These are phyloP conservation scores for Nothophytophthora sp. DNA, from an alignment of 352 stramenopile genomes.

Conservation along the genomic window DNA sequence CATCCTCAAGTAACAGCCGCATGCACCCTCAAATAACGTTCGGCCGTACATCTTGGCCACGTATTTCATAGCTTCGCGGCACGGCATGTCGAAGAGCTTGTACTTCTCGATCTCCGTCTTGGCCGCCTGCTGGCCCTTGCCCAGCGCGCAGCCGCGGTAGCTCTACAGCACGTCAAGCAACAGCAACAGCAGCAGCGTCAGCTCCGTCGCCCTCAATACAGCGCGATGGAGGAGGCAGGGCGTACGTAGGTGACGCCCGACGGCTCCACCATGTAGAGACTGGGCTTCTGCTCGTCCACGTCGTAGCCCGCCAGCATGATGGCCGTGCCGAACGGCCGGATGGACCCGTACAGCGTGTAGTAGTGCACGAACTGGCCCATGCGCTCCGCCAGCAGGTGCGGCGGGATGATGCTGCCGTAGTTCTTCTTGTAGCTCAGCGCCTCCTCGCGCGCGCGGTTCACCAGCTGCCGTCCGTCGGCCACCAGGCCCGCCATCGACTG, in stretches of 20 bases:
- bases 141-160: slow-evolving; percentile 97
- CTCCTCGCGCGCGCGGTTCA: slow-evolving; percentile 95
- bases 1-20: not conserved
- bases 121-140: slow-evolving; percentile 97
- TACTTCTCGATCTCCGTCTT: slow-evolving; percentile 99
- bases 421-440: slow-evolving; percentile 96
- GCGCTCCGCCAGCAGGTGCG: slow-evolving; percentile 93
- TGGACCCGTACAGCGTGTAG: slow-evolving; percentile 98
- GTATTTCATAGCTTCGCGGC: slow-evolving; percentile 97
- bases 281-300: slow-evolving; percentile 87
- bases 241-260: slow-evolving; percentile 91
- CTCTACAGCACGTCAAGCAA: slow-evolving; percentile 74
- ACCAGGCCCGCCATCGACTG: slow-evolving; percentile 94
- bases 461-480: slow-evolving; percentile 95
- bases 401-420: slow-evolving; percentile 94
- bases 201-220: too few species aligned
- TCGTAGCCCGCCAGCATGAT: slow-evolving; percentile 97
- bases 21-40: not conserved
- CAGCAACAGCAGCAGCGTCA: not conserved
- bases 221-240: slow-evolving; percentile 8
- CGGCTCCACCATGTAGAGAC: slow-evolving; percentile 93
- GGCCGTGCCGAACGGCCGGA: slow-evolving; percentile 97
- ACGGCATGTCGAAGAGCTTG: slow-evolving; percentile 94
- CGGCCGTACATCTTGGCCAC: slow-evolving; percentile 96
- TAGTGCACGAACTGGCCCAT: slow-evolving; percentile 98